Evolutionary conservation across 352 stramenopile genomes (phyloP), one percentile per base, ranked within the genome.

Genomic region (Aphanomyces cochlioides): DNA sequence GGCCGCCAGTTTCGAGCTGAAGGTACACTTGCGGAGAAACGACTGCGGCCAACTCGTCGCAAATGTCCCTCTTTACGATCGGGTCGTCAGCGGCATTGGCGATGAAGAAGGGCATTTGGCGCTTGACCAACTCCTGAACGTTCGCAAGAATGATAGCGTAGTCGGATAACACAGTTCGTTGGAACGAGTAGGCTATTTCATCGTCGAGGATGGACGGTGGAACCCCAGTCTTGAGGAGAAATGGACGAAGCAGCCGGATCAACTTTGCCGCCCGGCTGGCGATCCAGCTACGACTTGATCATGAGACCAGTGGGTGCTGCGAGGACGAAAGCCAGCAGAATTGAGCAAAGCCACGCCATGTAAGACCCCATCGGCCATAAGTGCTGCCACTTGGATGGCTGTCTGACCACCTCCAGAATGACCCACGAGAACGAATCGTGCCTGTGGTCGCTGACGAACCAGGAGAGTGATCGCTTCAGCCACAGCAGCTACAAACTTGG

Each of bases 381-480:
- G 12, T 34, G 60, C 60, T 19, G 60, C 47, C 10, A 67, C 39
- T n/a, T 56, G 19, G 5, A 67, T 37, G 21, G 47, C 37, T 41
- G 60, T 67, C 3, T 39, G 60, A 19, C 60, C 60, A 19, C 60
- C 60, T 17, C 45, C 54, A 8, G 60, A 67, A 19, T 67, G 60
- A 10, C 60, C 60, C 10, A 67, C 60, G n/a, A 67, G 3, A 15
- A 67, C 12, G 36, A 37, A 67, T 8, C 47, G n/a, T 4, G 28
- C 19, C 10, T 15, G 41, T 37, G 41, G 37, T 5, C 10, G 10
- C 39, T 67, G 7, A 7, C n/a, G 47, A n/a, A 13, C 0, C 5
- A 67, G 37, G 8, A 57, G 8, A 4, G 13, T 7, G 17, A 67
- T 17, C 3, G 60, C 37, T 19, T 67, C 60, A 7, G 39, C 34